Evolutionary conservation across 2,329 filamentous ascomycete species (phyloP).

Genomic region (Pseudogymnoascus pannorum): DNA sequence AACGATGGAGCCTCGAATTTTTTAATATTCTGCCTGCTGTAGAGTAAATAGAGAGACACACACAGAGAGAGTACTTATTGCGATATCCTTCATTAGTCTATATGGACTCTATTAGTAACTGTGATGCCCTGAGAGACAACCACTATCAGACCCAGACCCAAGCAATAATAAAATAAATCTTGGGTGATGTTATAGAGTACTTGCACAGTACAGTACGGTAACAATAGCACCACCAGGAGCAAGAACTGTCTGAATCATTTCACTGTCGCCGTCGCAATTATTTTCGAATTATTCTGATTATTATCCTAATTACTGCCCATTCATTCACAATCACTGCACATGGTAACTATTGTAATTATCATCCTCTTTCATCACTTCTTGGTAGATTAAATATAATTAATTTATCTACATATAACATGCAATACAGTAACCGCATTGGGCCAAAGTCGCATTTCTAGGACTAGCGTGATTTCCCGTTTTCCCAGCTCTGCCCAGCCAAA

Average conservation of each 20-base stretch:
- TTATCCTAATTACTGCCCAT: background rate
- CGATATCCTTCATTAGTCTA: no score
- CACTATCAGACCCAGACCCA: no score
- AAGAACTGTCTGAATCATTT: no score
- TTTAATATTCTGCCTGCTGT: background rate
- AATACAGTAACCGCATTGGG: conserved; percentile 6
- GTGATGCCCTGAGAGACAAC: background rate
- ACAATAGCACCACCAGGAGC: no score
- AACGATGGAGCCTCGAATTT: background rate
- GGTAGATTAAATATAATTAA: background rate
- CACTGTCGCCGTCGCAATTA: background rate
- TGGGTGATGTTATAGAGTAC: background rate
- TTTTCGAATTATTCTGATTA: background rate
- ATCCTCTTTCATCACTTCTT: background rate
- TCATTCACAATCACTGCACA: background rate
- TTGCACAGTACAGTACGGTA: background rate
- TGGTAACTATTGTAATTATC: background rate
- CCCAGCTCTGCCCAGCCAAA: conserved; percentile 8
- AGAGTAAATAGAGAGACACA: background rate
- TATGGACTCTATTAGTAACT: background rate
- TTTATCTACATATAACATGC: conserved; percentile 5
- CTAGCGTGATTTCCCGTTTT: conserved; percentile 9
- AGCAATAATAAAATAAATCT: background rate
- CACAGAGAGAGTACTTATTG: no score
- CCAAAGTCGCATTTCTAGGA: background rate